Percentiles rank a stretch among this genome's conserved stretches.
phyloP scores from a whole-genome alignment of 2,329 filamentous ascomycete species.

The Macrophomina pseudophaseolina region DNA sequence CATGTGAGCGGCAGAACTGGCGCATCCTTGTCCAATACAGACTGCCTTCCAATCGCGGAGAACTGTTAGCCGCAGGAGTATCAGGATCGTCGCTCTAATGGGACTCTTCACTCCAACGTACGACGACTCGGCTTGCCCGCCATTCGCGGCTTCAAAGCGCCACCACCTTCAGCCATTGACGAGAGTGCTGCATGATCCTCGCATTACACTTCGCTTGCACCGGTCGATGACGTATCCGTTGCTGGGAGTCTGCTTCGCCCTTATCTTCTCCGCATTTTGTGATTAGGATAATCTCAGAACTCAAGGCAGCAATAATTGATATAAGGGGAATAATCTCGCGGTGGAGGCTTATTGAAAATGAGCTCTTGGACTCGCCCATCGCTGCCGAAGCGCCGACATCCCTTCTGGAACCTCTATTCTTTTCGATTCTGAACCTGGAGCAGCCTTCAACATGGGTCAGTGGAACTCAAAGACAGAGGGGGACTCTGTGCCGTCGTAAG shows the following conservation, averaged over 20 bases:
- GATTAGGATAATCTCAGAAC: not conserved
- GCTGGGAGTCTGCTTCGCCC: not conserved
- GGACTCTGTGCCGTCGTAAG: not conserved
- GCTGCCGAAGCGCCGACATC: too few relatives aligned
- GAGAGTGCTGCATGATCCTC: not conserved
- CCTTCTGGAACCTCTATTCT: too few relatives aligned
- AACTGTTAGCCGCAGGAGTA: not conserved
- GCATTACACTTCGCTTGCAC: not conserved
- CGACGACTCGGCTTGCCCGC: not conserved
- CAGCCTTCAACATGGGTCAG: conserved; percentile 5
- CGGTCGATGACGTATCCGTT: conserved; percentile 2
- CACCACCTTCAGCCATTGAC: not conserved
- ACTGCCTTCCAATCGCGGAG: not conserved
- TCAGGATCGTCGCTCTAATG: not conserved
- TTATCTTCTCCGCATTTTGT: conserved; percentile 15
- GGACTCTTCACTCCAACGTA: not conserved
- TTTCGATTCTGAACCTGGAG: not conserved
- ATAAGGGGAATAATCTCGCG: not conserved
- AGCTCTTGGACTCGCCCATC: too few relatives aligned
- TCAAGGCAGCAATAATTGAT: not conserved
- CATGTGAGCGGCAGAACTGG: too few relatives aligned
- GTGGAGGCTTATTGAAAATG: too few relatives aligned
- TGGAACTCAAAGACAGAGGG: not conserved
- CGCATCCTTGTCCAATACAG: not conserved
- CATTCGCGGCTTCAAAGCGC: not conserved